These are phyloP conservation scores for Boletus sp. DNA, from an alignment of 768 basidiomycete genomes.

Conservation along the genomic window DNA sequence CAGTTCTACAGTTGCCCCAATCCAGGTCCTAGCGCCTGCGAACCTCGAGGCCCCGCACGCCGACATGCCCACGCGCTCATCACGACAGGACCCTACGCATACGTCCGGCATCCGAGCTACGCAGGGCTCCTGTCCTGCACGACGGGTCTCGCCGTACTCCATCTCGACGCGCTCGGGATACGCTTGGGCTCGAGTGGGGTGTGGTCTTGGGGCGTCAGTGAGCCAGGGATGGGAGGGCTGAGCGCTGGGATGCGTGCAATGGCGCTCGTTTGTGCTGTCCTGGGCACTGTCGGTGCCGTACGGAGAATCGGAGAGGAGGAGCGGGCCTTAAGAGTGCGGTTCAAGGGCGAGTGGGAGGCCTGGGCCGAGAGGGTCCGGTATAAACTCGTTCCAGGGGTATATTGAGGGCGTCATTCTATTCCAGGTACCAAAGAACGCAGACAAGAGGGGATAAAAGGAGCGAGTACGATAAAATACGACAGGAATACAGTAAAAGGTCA, in stretches of 20 bases:
- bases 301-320: conserved; percentile 14
- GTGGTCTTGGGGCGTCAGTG: background rate
- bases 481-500: background rate
- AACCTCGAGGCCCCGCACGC: background rate
- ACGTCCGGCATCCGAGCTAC: conserved; percentile 32
- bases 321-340: conserved; percentile 6
- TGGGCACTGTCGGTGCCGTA: conserved; percentile 7
- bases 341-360: conserved; percentile 22
- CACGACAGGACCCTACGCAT: conserved; percentile 26
- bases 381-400: conserved; percentile 47
- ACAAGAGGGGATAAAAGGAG: background rate
- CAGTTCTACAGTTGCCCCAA: conserved; percentile 22
- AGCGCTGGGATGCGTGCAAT: conserved; percentile 12
- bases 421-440: background rate
- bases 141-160: conserved; percentile 13
- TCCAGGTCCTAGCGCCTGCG: conserved; percentile 3
- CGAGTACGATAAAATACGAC: background rate
- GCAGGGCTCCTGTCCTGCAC: conserved; percentile 33
- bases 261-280: conserved; percentile 7
- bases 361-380: conserved; percentile 49
- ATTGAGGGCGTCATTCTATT: conserved; percentile 23
- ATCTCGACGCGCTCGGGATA: conserved; percentile 2
- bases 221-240: conserved; percentile 32
- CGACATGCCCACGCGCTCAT: conserved; percentile 25
- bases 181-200: background rate